These are phyloP conservation scores for Xylariaceae sp. DNA, from an alignment of 2,329 filamentous ascomycete genomes.

Conservation along the genomic window DNA sequence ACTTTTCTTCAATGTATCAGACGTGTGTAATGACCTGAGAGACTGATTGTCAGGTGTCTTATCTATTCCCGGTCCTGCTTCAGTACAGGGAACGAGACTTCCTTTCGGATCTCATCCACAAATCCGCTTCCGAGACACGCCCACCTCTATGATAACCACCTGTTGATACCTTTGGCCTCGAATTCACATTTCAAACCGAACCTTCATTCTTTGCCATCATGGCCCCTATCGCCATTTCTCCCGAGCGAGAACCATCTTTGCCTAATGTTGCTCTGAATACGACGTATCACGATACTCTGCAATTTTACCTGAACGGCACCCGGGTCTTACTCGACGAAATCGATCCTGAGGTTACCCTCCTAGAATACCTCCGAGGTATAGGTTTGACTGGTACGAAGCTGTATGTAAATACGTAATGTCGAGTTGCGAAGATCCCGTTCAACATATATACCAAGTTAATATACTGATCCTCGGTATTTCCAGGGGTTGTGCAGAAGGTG, in stretches of 20 bases:
- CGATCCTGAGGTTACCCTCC: slow-evolving; percentile 84
- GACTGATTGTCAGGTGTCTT: too few relatives aligned
- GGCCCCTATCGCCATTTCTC: slow-evolving; percentile 53
- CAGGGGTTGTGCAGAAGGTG: slow-evolving; percentile 88
- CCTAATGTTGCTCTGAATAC: slow-evolving; percentile 58
- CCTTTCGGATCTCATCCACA: too few relatives aligned
- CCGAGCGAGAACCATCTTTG: slow-evolving; percentile 35
- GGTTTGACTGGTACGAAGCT: slow-evolving; percentile 94
- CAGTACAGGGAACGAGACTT: too few relatives aligned
- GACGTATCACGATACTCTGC: slow-evolving; percentile 78
- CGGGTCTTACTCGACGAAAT: slow-evolving; percentile 79
- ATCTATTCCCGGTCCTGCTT: too few relatives aligned
- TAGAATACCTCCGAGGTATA: slow-evolving; percentile 90
- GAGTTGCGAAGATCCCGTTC: too few relatives aligned
- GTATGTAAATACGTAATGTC: slow-evolving; percentile 25
- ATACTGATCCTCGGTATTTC: slow-evolving; percentile 4
- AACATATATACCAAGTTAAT: too few relatives aligned
- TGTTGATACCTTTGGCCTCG: too few relatives aligned
- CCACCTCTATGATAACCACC: too few relatives aligned
- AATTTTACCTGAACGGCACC: slow-evolving; percentile 94
- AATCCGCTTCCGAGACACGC: too few relatives aligned
- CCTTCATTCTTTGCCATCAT: slow-evolving; percentile 29
- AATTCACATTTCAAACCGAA: background rate
- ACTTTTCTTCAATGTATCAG: too few relatives aligned
- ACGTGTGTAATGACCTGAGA: too few relatives aligned